These are phyloP conservation scores for Mortierella antarctica DNA, from an alignment of 192 early-diverging fungal genomes.

Conservation along the genomic window DNA sequence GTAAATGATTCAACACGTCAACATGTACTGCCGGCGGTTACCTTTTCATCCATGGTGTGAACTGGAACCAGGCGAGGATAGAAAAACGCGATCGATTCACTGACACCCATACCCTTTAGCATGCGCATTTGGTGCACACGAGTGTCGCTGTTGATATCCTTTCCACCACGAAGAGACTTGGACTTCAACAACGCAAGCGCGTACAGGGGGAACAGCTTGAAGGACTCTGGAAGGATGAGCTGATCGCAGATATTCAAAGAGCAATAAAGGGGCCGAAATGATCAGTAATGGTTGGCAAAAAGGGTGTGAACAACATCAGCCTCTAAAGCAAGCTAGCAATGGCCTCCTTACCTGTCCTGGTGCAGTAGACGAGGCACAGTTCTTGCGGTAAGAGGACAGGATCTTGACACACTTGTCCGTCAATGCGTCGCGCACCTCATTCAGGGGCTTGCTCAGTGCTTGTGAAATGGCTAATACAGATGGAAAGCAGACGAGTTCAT, in stretches of 20 bases:
- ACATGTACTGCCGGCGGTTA: slow-evolving; percentile 2
- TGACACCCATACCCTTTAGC: slow-evolving; percentile 80
- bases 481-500: not conserved
- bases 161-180: slow-evolving; percentile 81
- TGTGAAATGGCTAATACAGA: slow-evolving; percentile 73
- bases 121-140: slow-evolving; percentile 84
- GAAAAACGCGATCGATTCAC: slow-evolving; percentile 80
- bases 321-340: not conserved
- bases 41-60: slow-evolving; percentile 69
- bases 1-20: not conserved
- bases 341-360: slow-evolving; percentile 73
- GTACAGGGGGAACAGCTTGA: slow-evolving; percentile 93
- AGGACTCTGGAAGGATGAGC: slow-evolving; percentile 95
- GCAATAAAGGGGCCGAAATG: no score
- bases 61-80: slow-evolving; percentile 87
- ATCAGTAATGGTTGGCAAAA: slow-evolving; percentile 5
- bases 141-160: slow-evolving; percentile 76
- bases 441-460: slow-evolving; percentile 75
- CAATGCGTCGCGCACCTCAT: slow-evolving; percentile 82
- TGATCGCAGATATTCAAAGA: slow-evolving; percentile 25
- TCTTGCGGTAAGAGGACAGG: slow-evolving; percentile 88
- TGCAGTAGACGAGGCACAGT: slow-evolving; percentile 88
- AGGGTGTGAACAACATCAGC: not conserved
- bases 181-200: slow-evolving; percentile 86
- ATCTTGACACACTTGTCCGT: slow-evolving; percentile 91